Conservation (phyloP, 495 filamentous ascomycete species). For the Pseudoneurospora amorphoporcata region DNA sequence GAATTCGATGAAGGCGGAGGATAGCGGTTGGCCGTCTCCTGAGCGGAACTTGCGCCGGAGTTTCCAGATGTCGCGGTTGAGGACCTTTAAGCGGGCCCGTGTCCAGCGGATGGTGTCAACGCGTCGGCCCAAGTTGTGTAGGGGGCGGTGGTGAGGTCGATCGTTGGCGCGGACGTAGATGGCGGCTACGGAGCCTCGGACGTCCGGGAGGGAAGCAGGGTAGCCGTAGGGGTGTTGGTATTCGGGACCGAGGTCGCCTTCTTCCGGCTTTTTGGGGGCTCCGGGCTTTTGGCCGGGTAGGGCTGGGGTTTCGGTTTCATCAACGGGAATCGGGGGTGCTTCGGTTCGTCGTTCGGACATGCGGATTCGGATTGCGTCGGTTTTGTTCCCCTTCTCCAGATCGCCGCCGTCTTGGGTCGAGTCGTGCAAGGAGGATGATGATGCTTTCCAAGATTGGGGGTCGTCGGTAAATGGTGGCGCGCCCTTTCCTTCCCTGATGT, state of each 20-base stretch:
- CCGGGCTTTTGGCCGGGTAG: constrained; percentile 1
- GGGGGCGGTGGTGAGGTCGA: constrained; percentile 34
- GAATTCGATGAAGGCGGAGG: constrained; percentile 77
- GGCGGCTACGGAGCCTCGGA: constrained; percentile 61
- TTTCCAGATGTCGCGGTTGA: constrained; percentile 62
- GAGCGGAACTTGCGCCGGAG: constrained; percentile 35
- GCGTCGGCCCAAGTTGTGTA: constrained; percentile 42
- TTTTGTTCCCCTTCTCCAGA: not conserved
- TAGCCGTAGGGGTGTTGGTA: constrained; percentile 32
- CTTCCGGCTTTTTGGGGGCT: constrained; percentile 5
- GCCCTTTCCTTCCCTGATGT: constrained; percentile 18
- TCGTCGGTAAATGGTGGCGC: not conserved
- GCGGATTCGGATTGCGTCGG: not conserved
- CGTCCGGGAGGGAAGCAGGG: constrained; percentile 26
- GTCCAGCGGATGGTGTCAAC: constrained; percentile 85
- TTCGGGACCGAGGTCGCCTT: constrained; percentile 6
- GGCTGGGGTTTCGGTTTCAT: not conserved
- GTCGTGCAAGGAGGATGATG: not conserved
- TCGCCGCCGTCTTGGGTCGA: not conserved
- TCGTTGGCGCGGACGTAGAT: constrained; percentile 66
- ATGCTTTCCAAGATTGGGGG: constrained; percentile 6
- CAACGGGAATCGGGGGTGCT: not conserved
- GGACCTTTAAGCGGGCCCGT: constrained; percentile 60
- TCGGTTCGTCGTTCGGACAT: not conserved
- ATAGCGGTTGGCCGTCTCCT: constrained; percentile 40